phyloP scores from a whole-genome alignment of 1,284 basidiomycete species.

The Leccinum subrobustum region DNA sequence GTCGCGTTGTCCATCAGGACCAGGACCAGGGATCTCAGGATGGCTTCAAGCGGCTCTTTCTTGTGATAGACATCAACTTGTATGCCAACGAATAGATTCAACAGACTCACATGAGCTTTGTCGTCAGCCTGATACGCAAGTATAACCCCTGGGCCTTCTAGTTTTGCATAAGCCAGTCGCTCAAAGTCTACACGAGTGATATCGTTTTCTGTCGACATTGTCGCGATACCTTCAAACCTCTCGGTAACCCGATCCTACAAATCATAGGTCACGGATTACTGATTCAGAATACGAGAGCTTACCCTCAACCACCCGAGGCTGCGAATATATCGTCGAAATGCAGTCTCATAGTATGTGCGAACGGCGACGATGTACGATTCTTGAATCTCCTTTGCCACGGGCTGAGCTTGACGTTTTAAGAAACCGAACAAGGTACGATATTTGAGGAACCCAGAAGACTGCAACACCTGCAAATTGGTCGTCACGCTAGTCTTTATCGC shows the following conservation, averaged over 20 bases:
- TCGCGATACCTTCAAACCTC: slow-evolving; percentile 59
- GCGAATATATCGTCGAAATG: slow-evolving; percentile 87
- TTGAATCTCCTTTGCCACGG: slow-evolving; percentile 88
- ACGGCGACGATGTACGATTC: slow-evolving; percentile 84
- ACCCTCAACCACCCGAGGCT: slow-evolving; percentile 80
- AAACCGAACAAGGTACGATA: slow-evolving; percentile 85
- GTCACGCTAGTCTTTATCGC: slow-evolving; percentile 84
- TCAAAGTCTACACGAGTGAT: slow-evolving; percentile 46
- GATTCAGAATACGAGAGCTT: slow-evolving; percentile 3
- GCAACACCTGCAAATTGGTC: slow-evolving; percentile 91
- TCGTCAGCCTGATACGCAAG: slow-evolving; percentile 87
- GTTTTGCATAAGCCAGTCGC: slow-evolving; percentile 63
- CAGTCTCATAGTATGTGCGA: slow-evolving; percentile 94
- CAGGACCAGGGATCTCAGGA: slow-evolving; percentile 81
- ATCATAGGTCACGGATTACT: slow-evolving; percentile 1
- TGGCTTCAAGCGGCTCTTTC: slow-evolving; percentile 81
- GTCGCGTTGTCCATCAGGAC: slow-evolving; percentile 93
- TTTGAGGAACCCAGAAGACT: slow-evolving; percentile 86
- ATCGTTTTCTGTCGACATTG: slow-evolving; percentile 39
- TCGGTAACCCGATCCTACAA: slow-evolving; percentile 58
- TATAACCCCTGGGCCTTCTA: slow-evolving; percentile 79
- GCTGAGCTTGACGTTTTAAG: slow-evolving; percentile 77
- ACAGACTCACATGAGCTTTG: slow-evolving; percentile 67
- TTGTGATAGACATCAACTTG: slow-evolving; percentile 35
- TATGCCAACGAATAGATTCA: not conserved